phyloP scores from a whole-genome alignment of 108 stramenopile species.

The Pelagomonas calceolata region DNA sequence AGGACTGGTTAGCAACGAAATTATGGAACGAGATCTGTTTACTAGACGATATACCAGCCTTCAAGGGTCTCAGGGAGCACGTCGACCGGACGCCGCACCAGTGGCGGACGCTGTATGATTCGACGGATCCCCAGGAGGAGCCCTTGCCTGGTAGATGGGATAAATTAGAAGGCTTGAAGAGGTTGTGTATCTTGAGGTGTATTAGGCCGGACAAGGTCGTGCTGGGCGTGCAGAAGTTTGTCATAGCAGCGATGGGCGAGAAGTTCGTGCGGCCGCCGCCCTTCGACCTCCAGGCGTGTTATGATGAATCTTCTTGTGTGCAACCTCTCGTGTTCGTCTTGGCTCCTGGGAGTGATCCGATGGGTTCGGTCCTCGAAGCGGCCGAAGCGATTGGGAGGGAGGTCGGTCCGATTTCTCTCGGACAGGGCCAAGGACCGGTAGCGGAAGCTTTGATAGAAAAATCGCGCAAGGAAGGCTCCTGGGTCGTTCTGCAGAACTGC shows the following conservation, averaged over 20 bases:
- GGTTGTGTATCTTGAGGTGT: conserved; percentile 35
- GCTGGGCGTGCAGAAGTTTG: conserved; percentile 42
- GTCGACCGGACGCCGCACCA: conserved; percentile 18
- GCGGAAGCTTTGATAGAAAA: conserved; percentile 38
- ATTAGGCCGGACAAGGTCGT: conserved; percentile 48
- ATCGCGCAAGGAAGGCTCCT: conserved; percentile 34
- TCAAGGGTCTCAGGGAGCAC: conserved; percentile 29
- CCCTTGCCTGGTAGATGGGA: conserved; percentile 31
- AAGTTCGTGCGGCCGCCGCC: conserved; percentile 46
- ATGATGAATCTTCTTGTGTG: conserved; percentile 30
- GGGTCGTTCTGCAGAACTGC: conserved; percentile 50
- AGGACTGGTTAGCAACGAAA: conserved; percentile 38
- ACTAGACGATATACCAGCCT: conserved; percentile 25
- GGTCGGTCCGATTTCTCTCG: conserved; percentile 41
- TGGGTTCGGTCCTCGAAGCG: conserved; percentile 38
- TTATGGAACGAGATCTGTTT: conserved; percentile 50
- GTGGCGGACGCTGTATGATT: conserved; percentile 43
- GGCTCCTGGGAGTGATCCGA: conserved; percentile 48
- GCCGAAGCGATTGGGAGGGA: conserved; percentile 28
- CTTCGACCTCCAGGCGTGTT: conserved; percentile 47
- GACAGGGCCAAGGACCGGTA: conserved; percentile 48
- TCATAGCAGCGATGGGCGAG: conserved; percentile 31
- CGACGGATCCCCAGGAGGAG: conserved; percentile 27
- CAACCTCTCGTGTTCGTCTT: conserved; percentile 54
- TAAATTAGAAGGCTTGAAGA: conserved; percentile 34